Conservation (phyloP, 2,329 filamentous ascomycete genomes). For the Sporothrix humicola region DNA sequence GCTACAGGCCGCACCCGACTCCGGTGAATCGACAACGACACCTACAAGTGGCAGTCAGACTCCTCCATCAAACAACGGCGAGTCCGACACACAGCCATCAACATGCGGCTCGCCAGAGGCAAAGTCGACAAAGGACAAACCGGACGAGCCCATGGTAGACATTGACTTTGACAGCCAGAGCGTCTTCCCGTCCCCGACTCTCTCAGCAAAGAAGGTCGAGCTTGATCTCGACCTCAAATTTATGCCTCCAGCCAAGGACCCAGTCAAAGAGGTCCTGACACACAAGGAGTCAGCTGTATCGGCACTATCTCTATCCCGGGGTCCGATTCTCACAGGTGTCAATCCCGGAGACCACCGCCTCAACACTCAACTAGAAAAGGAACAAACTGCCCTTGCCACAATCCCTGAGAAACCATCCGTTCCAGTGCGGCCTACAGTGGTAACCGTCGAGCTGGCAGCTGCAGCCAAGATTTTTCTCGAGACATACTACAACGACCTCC, state of each 20-base stretch:
- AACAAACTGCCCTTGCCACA: background rate
- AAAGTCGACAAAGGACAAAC: background rate
- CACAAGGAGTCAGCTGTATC: background rate
- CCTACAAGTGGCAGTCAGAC: slow-evolving; percentile 37
- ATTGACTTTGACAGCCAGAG: background rate
- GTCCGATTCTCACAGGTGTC: slow-evolving; percentile 9
- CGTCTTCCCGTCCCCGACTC: background rate
- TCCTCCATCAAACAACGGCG: slow-evolving; percentile 32
- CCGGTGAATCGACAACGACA: slow-evolving; percentile 9
- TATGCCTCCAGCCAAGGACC: background rate
- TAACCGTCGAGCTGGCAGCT: slow-evolving; percentile 77
- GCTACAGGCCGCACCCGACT: background rate
- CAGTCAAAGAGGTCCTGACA: background rate
- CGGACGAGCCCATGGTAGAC: background rate
- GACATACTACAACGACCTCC: slow-evolving; percentile 76
- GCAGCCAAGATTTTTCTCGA: slow-evolving; percentile 88
- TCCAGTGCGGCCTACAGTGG: slow-evolving; percentile 45
- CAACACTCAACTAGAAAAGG: background rate
- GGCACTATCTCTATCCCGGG: background rate
- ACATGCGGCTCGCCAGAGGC: slow-evolving; percentile 18
- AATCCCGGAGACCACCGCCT: background rate
- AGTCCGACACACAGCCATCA: slow-evolving; percentile 29
- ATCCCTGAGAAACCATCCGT: slow-evolving; percentile 29
- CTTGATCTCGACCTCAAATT: background rate
- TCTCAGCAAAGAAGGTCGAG: background rate